A percentile compares a stretch with the other conserved stretches of the same genome.
Conservation (phyloP, 1,284 basidiomycete species). For the Cryptococcus depauperatus region DNA sequence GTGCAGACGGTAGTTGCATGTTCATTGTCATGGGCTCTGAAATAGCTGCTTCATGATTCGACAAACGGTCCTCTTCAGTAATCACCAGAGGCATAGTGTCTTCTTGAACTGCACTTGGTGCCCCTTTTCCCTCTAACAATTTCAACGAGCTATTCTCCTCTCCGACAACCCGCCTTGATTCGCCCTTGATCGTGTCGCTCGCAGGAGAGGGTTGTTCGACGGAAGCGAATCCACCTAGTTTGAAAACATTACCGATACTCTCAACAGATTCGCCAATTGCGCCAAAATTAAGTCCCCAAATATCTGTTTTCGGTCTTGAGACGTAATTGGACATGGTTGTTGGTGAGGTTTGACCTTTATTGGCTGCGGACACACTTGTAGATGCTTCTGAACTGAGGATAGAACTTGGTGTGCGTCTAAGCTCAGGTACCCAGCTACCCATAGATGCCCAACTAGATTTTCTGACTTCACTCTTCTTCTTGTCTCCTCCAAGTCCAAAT, state of each 20-base stretch:
- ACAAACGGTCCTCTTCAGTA: no score
- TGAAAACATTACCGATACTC: slow-evolving; percentile 27
- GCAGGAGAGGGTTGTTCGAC: no score
- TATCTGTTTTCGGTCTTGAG: slow-evolving; percentile 2
- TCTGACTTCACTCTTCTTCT: slow-evolving; percentile 6
- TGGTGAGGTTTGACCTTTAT: not conserved
- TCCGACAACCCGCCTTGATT: no score
- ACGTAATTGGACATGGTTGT: not conserved
- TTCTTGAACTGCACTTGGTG: no score
- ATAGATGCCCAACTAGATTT: slow-evolving; percentile 25
- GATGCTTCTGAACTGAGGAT: not conserved
- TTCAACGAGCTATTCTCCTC: no score
- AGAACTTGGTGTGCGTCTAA: slow-evolving; percentile 4
- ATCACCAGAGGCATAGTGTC: no score
- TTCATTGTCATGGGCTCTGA: no score
- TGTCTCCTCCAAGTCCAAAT: slow-evolving; percentile 9
- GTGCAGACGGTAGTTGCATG: no score
- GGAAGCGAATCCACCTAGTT: slow-evolving; percentile 13
- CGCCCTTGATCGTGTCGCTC: not conserved
- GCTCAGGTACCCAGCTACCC: slow-evolving; percentile 21
- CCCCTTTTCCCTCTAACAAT: no score
- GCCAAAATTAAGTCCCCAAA: slow-evolving; percentile 18
- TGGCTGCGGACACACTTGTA: not conserved
- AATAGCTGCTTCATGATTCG: no score
- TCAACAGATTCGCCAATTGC: slow-evolving; percentile 27